Base-by-base conservation (phyloP, 495 filamentous ascomycete genomes). In the Xylaria castorea region DNA sequence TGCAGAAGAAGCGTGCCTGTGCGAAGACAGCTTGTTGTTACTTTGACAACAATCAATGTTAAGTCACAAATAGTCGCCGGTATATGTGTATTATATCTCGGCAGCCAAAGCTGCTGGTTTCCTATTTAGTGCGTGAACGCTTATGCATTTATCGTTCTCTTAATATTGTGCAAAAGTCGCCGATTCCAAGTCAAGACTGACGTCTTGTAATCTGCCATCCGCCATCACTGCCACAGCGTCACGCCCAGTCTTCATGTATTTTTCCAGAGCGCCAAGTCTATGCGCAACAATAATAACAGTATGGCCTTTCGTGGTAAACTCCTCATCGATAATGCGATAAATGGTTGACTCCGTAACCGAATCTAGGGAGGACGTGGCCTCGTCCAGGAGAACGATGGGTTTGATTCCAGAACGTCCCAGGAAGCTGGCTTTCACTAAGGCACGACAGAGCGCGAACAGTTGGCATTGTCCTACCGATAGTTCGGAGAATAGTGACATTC, bases 301-400 rank as follows among this genome's bases (percentile, higher is more conserved):
- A 42, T 42, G 38, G 38, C 38, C 38, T 42, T 42, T 42, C 38
- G 38, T 14, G 11, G 38, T 42, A 14, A 42, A 42, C 11, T 42
- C 38, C 38, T 42, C 80, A 0, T 88, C 82, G 22, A 92, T 85
- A 68, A 92, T 83, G n/a, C 85, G 80, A 71, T 95, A 91, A 66
- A 97, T 93, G 63, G 91, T 85, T 77, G 91, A 85, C 77, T 97
- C 94, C 0, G 92, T 95, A 66, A 89, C 89, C 0, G 90, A 89
- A 73, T 97, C 94, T 18, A 97, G 83, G 1, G 93, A 92, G 4
- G 93, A 91, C 1, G 94, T 97, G 2, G 42, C 25, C 76, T 97
- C 94, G 75, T 97, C 94, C 2, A 69, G 25, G 9, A 69, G 53
- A 20, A 58, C 34, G 1, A 70, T 38, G 1, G 67, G 53, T n/a